Conservation (phyloP, 441 rosid species). For the Manihot esculenta region DNA sequence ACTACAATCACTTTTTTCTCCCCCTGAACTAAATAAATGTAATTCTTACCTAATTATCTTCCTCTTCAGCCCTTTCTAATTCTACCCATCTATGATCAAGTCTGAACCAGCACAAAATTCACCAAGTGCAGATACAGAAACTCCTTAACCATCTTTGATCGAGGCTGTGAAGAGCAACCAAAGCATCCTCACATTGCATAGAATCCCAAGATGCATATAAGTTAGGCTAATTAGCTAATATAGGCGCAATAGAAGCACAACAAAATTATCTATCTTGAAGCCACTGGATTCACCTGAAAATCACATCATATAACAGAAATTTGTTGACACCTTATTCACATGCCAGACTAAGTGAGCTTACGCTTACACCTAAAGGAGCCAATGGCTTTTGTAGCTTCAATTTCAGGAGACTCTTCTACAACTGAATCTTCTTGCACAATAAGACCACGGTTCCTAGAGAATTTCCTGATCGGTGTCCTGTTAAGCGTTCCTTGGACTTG, state of each 20-base stretch:
- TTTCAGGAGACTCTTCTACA: conserved; percentile 43
- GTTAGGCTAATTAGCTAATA: not conserved
- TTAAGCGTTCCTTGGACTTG: conserved; percentile 19
- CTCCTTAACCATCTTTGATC: not conserved
- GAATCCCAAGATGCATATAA: not conserved
- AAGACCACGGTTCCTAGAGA: conserved; percentile 48
- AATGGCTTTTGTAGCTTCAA: conserved; percentile 20
- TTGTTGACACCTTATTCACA: not conserved
- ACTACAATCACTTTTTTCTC: too few species aligned
- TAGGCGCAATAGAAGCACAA: not conserved
- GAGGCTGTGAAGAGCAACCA: not conserved
- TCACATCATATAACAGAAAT: not conserved
- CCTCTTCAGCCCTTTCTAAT: too few species aligned
- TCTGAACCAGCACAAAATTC: too few species aligned
- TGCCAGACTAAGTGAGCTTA: conserved; percentile 30
- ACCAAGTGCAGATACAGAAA: not conserved
- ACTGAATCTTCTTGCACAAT: conserved; percentile 43
- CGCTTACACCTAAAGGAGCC: conserved; percentile 39
- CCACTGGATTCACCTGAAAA: not conserved
- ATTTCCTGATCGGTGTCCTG: conserved; percentile 46
- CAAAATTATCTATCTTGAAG: not conserved
- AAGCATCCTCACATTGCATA: not conserved
- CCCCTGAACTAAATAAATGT: too few species aligned
- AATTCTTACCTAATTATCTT: too few species aligned
- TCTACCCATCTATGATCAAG: too few species aligned